Evolutionary conservation across 192 early-diverging fungal genomes (phyloP), one percentile per base, ranked within the genome.

Genomic region (Bifiguratus adelaidae): DNA sequence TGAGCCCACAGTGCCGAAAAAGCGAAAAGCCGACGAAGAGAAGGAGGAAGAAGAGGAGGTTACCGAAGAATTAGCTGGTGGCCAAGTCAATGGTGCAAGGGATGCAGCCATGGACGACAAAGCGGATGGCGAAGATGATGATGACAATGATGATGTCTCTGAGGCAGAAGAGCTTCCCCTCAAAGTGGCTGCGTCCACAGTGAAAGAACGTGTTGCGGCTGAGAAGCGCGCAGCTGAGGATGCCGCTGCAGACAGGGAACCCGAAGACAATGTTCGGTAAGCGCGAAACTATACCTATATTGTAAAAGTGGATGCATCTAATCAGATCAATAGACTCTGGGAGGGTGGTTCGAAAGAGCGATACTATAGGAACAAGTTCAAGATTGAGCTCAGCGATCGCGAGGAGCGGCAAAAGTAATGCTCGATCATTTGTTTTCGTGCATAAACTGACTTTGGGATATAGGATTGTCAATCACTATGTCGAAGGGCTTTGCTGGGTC

Each of bases 401-500:
- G 65, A 74, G 22, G 71, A 77, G 11, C 68, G 70, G 5, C 46
- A 41, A 63, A 50, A 77, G 74, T 75, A 70, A 67, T 71, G 58
- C 7, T 2, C 41, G 5, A 2, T 33, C 7, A 18, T 16, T 8
- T 19, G 4, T 7, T 0, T 33, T n/a, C 32, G 32, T 33, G 8
- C 32, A 33, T 33, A 33, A 9, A 9, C n/a, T 33, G 8, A 2
- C 6, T 26, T 25, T 21, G 11, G 7, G 26, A 7, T 20, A 7
- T 52, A 70, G 65, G n/a, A 68, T 81, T 52, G 78, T 79, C 24
- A 70, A 81, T 52, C 70, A 71, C 62, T 99, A 99, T 56, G 77
- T 94, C 37, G 91, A 95, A 58, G 94, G 95, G 15, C 65, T 97
- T 21, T 93, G 89, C 60, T 97, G 95, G 95, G 91, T 97, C 26